Evolutionary conservation across 768 basidiomycete genomes (phyloP).

Genomic region (Xerocomellus amylosporus): DNA sequence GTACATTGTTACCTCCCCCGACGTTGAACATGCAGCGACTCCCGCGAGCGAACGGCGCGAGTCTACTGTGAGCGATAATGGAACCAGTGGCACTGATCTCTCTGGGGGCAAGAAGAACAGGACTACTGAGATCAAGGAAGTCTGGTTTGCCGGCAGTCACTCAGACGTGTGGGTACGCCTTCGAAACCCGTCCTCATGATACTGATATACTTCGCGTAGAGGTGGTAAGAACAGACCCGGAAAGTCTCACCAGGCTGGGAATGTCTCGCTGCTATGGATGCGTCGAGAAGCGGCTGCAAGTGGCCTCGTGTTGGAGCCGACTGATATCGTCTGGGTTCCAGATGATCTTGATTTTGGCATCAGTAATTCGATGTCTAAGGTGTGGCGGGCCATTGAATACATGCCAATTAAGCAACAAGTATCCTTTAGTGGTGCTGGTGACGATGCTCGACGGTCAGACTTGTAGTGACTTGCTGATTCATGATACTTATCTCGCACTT

Average conservation of each 20-base stretch:
- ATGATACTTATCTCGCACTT: background rate
- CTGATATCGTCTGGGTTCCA: constrained; percentile 28
- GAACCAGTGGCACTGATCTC: background rate
- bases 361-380: constrained; percentile 18
- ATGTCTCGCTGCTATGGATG: constrained; percentile 34
- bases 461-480: background rate
- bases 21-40: background rate
- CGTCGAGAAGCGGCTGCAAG: constrained; percentile 25
- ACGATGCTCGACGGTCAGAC: constrained; percentile 18
- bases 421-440: constrained; percentile 17
- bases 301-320: constrained; percentile 28
- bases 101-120: background rate
- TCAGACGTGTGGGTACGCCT: constrained; percentile 30
- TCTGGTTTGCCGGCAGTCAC: constrained; percentile 60
- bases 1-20: background rate
- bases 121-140: constrained; percentile 47
- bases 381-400: constrained; percentile 19
- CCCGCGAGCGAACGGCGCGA: background rate
- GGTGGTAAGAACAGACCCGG: constrained; percentile 26
- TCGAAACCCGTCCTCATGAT: no score
- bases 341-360: constrained; percentile 25
- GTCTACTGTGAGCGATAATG: background rate
- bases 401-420: constrained; percentile 26
- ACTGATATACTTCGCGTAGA: constrained; percentile 7
- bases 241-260: constrained; percentile 22